phyloP scores from a whole-genome alignment of 371 early-diverging fungal species.

The Mycotypha africana region DNA sequence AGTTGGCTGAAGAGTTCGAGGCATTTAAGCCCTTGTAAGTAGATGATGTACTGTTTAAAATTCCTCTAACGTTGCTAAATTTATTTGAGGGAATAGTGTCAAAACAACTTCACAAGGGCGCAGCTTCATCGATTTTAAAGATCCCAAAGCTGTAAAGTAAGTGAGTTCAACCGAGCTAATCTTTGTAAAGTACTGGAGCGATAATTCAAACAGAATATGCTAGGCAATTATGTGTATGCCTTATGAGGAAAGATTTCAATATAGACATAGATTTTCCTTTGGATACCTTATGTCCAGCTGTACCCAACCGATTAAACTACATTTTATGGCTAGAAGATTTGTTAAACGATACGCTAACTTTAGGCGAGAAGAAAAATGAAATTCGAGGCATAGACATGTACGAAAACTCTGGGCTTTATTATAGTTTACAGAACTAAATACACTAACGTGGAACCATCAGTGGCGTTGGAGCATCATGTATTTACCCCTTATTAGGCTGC shows the following conservation, averaged over 20 bases:
- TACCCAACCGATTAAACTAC: conserved; percentile 63
- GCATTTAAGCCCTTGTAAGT: conserved; percentile 12
- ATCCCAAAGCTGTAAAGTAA: conserved; percentile 37
- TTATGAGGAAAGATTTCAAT: conserved; percentile 53
- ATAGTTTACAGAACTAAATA: not conserved
- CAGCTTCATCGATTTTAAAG: conserved; percentile 33
- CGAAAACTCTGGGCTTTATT: not conserved
- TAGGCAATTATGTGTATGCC: conserved; percentile 47
- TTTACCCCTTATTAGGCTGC: conserved; percentile 68
- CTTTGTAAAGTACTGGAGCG: too few relatives aligned
- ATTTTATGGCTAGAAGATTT: conserved; percentile 61
- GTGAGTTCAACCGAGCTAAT: not conserved
- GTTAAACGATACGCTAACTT: conserved; percentile 24
- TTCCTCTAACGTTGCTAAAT: not conserved
- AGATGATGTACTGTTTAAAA: not conserved
- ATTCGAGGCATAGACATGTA: conserved; percentile 61
- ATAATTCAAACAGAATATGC: too few relatives aligned
- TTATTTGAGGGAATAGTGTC: conserved; percentile 16
- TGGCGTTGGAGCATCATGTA: conserved; percentile 74
- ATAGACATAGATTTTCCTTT: conserved; percentile 56
- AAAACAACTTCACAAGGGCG: conserved; percentile 4
- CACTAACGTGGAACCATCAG: conserved; percentile 17
- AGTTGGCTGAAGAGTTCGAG: conserved; percentile 22
- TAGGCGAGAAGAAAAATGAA: not conserved
- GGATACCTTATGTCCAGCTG: conserved; percentile 60